Percentiles rank a stretch among this genome's conserved stretches.
phyloP scores from a whole-genome alignment of 1,284 basidiomycete genomes.

The Sporisorium reilianum region DNA sequence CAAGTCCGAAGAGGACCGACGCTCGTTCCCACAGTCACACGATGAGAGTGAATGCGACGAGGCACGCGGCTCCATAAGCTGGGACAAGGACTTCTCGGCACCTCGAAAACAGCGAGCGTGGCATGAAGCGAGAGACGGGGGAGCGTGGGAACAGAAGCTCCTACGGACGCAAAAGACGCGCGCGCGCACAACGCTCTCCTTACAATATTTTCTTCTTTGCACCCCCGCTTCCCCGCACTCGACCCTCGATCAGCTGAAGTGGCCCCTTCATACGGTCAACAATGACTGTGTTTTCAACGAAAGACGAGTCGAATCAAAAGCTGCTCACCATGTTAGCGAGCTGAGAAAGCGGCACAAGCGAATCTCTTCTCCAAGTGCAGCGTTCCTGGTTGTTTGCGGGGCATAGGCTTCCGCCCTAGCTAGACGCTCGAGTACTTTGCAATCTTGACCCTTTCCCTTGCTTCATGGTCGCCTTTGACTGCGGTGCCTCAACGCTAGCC shows the following conservation, averaged over 20 bases:
- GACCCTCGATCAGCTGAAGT: slow-evolving; percentile 8
- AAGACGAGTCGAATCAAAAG: background rate
- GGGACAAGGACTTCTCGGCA: too few species aligned
- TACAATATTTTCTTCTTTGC: background rate
- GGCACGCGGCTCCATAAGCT: background rate
- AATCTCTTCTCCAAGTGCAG: background rate
- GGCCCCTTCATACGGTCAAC: background rate
- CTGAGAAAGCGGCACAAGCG: background rate
- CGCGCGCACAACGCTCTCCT: background rate
- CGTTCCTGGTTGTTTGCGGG: background rate
- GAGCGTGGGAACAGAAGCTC: slow-evolving; percentile 3
- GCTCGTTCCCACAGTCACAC: too few species aligned
- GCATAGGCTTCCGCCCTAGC: background rate
- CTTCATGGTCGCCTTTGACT: too few species aligned
- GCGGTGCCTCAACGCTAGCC: background rate
- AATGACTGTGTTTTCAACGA: background rate
- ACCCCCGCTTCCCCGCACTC: slow-evolving; percentile 11
- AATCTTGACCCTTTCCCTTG: too few species aligned
- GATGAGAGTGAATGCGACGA: too few species aligned
- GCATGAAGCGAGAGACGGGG: background rate
- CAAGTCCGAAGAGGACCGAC: background rate
- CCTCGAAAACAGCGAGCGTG: background rate
- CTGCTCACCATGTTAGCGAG: too few species aligned
- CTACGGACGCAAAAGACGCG: background rate
- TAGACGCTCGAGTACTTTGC: too few species aligned